Base-by-base conservation (phyloP, 1,284 basidiomycete genomes). In the Sutorius eximius region DNA sequence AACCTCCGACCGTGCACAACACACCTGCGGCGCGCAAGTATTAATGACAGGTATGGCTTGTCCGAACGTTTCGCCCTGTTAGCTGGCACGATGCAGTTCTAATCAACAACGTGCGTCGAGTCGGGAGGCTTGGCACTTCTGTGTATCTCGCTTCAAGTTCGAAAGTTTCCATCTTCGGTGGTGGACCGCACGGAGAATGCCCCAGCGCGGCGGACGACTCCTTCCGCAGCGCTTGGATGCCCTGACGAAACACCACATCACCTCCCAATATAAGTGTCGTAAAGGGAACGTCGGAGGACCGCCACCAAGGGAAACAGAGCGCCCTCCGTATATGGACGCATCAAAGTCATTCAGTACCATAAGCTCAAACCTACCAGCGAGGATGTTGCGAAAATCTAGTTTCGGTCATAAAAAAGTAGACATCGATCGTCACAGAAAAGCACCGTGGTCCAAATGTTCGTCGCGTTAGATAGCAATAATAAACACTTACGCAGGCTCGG, bases 171-270 rank as follows among this genome's bases (percentile, higher is more conserved):
- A 5, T 15, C 41, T 24, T 29, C 6, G 5, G 37, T 18, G 11
- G 18, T 37, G n/a, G 36, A 20, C 18, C 12, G 11, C 37, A 38
- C 10, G 36, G 18, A 18, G 22, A 59, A 49, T 18, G 44, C 8
- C 42, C 30, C 49, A 56, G 15, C 52, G 30, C 13, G 52, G 43
- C 6, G 40, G 24, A 27, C 5, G 24, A 27, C 2, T 54, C 20
- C 41, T 65, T 8, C 48, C n/a, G 34, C 37, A 47, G 15, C 52
- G 67, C 11, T 42, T 24, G 11, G 56, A 56, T n/a, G 40, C 46
- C 29, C 36, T 68, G 7, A 6, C 46, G n/a, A 64, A 52, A 36
- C 59, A 49, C 27, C n/a, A 34, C 24, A 36, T 16, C 55, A 38
- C 16, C 56, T 55, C 20, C 37, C 40, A 9, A 27, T 27, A 6